Evolutionary conservation across 2,329 filamentous ascomycete species (phyloP).

Genomic region (Xylaria hypoxylon): DNA sequence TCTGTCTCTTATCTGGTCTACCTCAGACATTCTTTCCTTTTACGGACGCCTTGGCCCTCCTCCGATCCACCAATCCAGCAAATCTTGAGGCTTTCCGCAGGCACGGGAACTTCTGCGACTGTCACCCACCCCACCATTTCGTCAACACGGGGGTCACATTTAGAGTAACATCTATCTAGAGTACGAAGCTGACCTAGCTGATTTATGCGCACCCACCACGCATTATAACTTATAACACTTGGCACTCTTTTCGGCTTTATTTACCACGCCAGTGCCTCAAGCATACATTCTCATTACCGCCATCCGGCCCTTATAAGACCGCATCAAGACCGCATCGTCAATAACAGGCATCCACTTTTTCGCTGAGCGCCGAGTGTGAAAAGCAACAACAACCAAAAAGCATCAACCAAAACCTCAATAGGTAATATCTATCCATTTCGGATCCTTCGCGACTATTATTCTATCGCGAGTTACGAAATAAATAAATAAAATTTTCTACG

Average conservation of each 20-base stretch:
- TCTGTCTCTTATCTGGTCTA: slow-evolving; percentile 28
- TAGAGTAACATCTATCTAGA: slow-evolving; percentile 34
- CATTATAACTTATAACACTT: slow-evolving; percentile 32
- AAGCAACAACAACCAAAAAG: slow-evolving; percentile 22
- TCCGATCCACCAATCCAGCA: slow-evolving; percentile 42
- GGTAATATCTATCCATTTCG: slow-evolving; percentile 8
- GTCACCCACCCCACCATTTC: slow-evolving; percentile 33
- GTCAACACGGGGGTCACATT: slow-evolving; percentile 36
- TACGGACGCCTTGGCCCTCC: slow-evolving; percentile 34
- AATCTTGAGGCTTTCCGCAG: slow-evolving; percentile 47
- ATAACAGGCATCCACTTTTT: slow-evolving; percentile 33
- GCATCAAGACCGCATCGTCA: slow-evolving; percentile 29
- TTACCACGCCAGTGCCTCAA: slow-evolving; percentile 46
- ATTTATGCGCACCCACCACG: slow-evolving; percentile 36
- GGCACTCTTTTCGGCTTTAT: slow-evolving; percentile 40
- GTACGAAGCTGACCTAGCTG: slow-evolving; percentile 39
- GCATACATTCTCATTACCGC: slow-evolving; percentile 39
- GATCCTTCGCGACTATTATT: slow-evolving; percentile 16
- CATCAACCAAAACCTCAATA: slow-evolving; percentile 29
- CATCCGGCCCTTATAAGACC: slow-evolving; percentile 29
- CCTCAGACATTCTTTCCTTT: slow-evolving; percentile 39
- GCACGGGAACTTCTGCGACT: slow-evolving; percentile 45
- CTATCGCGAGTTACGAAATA: slow-evolving; percentile 13
- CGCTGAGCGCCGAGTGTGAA: slow-evolving; percentile 36
- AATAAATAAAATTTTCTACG: slow-evolving; percentile 24